These are phyloP conservation scores for Durotheca rogersii DNA, from an alignment of 495 filamentous ascomycete genomes.

Conservation along the genomic window DNA sequence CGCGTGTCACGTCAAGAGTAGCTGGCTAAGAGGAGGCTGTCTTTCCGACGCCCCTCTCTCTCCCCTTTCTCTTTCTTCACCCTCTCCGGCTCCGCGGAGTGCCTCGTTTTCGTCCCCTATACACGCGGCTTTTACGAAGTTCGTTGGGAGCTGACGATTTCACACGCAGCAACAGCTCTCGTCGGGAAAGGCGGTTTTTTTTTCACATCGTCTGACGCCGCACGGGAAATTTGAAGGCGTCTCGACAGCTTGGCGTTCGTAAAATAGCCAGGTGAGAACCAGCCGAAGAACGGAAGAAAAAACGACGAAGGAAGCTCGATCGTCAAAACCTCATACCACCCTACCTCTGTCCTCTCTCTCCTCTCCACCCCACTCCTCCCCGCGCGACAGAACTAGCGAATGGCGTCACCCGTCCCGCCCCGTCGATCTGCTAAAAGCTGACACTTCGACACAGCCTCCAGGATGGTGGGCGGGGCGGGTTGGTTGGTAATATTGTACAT, in stretches of 20 bases:
- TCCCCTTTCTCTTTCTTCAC: background rate
- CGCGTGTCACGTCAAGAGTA: conserved; percentile 13
- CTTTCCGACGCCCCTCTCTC: conserved; percentile 1
- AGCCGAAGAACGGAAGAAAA: conserved; percentile 9
- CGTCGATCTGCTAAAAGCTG: conserved; percentile 18
- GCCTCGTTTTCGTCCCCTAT: too few species aligned
- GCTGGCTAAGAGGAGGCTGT: background rate
- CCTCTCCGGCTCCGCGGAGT: too few species aligned
- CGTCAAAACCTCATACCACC: too few species aligned
- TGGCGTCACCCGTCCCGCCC: conserved; percentile 18
- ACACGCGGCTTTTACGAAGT: too few species aligned
- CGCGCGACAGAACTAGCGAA: conserved; percentile 20
- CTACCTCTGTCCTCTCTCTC: background rate
- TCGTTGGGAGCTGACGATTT: background rate
- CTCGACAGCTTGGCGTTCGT: conserved; percentile 17
- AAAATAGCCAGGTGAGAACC: background rate
- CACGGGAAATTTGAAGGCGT: conserved; percentile 1
- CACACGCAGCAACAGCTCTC: too few species aligned
- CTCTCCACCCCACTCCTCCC: conserved; percentile 3
- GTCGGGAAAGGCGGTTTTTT: too few species aligned
- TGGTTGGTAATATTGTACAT: too few species aligned
- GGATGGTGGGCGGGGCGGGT: background rate
- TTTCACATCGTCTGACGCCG: conserved; percentile 6
- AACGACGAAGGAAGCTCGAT: background rate
- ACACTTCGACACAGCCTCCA: conserved; percentile 1